These are phyloP conservation scores for Theobroma grandiflorum DNA, from an alignment of 441 rosid genomes.

Conservation along the genomic window DNA sequence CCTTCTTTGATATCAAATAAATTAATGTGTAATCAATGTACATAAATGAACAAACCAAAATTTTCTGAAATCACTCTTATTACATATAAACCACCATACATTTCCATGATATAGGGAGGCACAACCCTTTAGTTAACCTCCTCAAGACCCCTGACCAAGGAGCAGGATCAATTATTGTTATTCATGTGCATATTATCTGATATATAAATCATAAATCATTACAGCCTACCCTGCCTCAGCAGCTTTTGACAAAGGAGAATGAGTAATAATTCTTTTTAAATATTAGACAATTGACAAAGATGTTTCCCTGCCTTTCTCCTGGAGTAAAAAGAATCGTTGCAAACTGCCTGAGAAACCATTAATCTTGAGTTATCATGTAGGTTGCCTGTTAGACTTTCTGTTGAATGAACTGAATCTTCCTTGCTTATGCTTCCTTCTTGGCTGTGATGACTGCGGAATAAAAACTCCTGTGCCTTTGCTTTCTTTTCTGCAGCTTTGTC, in stretches of 20 bases:
- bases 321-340: conserved; percentile 47
- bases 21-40: neutral
- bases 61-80: conserved; percentile 29
- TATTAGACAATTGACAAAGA: no score
- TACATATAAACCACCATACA: neutral
- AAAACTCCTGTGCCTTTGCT: conserved; percentile 96
- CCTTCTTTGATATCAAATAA: no score
- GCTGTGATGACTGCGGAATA: conserved; percentile 74
- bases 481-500: conserved; percentile 61
- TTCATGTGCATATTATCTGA: conserved; percentile 33
- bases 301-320: conserved; percentile 33
- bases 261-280: neutral
- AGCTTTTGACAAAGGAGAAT: conserved; percentile 20
- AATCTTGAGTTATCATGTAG: conserved; percentile 37
- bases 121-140: conserved; percentile 26
- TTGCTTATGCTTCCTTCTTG: conserved; percentile 72
- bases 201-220: conserved; percentile 21
- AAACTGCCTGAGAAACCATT: conserved; percentile 44
- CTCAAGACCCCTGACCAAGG: conserved; percentile 2
- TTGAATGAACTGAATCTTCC: conserved; percentile 55
- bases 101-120: conserved; percentile 29
- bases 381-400: conserved; percentile 52
- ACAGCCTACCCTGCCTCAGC: conserved; percentile 29
- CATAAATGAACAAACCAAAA: conserved; percentile 12
- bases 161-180: conserved; percentile 16